phyloP scores from a whole-genome alignment of 208 protist species.

The Trypanosoma conorhini region DNA sequence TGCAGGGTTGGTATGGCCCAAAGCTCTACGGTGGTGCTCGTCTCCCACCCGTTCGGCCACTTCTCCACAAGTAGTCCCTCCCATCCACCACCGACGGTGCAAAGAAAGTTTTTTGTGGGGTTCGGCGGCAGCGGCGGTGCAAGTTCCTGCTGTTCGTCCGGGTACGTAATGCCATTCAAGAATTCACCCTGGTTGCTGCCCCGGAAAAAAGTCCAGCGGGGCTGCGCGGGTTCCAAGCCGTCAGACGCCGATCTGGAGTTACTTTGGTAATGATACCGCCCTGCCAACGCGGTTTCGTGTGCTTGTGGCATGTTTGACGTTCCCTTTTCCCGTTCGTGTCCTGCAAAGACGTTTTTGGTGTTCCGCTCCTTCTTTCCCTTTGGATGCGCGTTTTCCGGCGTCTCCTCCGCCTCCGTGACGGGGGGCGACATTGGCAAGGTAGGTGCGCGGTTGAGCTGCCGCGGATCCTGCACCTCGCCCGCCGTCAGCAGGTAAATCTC shows the following conservation, averaged over 20 bases:
- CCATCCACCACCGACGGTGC: constrained; percentile 75
- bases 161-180: constrained; percentile 12
- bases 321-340: constrained; percentile 1
- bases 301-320: background rate
- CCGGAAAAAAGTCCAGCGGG: constrained; percentile 13
- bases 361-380: constrained; percentile 16
- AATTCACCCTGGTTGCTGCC: background rate
- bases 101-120: constrained; percentile 51
- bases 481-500: constrained; percentile 74
- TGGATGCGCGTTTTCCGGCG: constrained; percentile 14
- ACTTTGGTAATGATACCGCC: background rate
- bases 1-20: constrained; percentile 76
- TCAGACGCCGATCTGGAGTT: background rate
- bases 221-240: too few relatives aligned
- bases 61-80: constrained; percentile 85
- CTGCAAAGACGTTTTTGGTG: background rate
- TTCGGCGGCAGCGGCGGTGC: constrained; percentile 68
- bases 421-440: constrained; percentile 49
- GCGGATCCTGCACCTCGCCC: constrained; percentile 71
- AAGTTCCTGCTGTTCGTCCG: constrained; percentile 79
- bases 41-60: constrained; percentile 87
- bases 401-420: constrained; percentile 25
- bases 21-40: constrained; percentile 67
- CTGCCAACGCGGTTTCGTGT: background rate
- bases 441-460: constrained; percentile 53